Percentiles rank a stretch among this genome's conserved stretches.
Conservation (phyloP, 805 yeast species). For the Kluyveromyces nonfermentans region DNA sequence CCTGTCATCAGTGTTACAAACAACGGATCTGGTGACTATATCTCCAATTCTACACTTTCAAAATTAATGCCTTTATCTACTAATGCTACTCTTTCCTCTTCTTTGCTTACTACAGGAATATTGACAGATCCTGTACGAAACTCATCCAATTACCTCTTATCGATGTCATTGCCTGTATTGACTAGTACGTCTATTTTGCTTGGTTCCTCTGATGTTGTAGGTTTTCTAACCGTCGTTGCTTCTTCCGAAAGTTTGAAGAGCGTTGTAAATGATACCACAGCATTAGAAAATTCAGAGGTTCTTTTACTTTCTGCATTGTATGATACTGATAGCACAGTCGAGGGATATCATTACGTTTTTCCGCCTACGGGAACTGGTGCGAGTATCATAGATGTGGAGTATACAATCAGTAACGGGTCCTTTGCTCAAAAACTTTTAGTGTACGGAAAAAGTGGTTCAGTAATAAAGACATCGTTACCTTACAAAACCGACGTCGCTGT, state of each 20-base stretch:
- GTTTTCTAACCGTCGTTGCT: constrained; percentile 57
- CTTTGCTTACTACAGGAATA: constrained; percentile 37
- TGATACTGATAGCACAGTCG: constrained; percentile 15
- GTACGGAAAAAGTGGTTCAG: constrained; percentile 34
- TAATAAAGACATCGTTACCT: constrained; percentile 31
- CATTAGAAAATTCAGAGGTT: constrained; percentile 31
- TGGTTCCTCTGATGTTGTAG: constrained; percentile 50
- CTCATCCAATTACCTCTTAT: constrained; percentile 43
- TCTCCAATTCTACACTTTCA: constrained; percentile 28
- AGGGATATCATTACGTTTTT: constrained; percentile 36
- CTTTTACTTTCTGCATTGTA: constrained; percentile 26
- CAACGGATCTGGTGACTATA: constrained; percentile 30
- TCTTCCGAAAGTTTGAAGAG: constrained; percentile 35
- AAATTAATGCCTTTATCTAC: constrained; percentile 42
- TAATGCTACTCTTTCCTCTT: constrained; percentile 38
- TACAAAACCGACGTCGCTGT: constrained; percentile 38
- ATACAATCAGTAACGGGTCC: constrained; percentile 24
- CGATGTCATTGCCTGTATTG: constrained; percentile 69
- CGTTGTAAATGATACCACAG: constrained; percentile 35
- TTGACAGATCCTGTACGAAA: constrained; percentile 59
- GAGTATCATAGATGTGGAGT: constrained; percentile 15
- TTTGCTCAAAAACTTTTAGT: constrained; percentile 30
- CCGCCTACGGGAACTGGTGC: constrained; percentile 26
- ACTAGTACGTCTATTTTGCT: constrained; percentile 63
- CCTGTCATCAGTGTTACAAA: constrained; percentile 38